Conservation (phyloP, 371 early-diverging fungal genomes). For the Amoeboaphelidium protococcarum region DNA sequence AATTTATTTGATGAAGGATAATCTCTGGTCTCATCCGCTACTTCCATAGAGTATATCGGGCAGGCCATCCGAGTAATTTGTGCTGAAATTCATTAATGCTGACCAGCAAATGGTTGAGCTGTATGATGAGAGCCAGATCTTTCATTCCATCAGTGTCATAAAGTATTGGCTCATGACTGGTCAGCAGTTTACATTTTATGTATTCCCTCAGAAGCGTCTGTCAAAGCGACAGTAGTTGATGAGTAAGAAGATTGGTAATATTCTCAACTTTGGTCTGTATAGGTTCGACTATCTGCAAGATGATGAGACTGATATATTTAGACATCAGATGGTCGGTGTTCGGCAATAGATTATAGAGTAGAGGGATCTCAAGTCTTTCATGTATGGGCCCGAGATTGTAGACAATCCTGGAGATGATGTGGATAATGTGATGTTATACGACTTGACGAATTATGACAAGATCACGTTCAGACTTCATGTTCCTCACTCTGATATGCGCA, state of each 20-base stretch:
- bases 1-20: no score
- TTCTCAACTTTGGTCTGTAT: conserved; percentile 1
- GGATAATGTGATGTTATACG: neutral
- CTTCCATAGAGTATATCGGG: no score
- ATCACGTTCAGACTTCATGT: neutral
- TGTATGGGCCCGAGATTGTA: neutral
- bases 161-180: neutral
- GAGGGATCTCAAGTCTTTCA: neutral
- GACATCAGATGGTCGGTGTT: conserved; percentile 1
- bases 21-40: no score
- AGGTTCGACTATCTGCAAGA: conserved; percentile 1
- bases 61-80: no score
- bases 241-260: conserved; percentile 1
- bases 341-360: neutral
- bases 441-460: neutral
- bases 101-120: neutral
- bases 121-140: neutral
- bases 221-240: neutral
- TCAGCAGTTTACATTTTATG: neutral
- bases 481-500: neutral
- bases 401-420: neutral
- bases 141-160: neutral
- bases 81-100: no score
- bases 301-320: neutral
- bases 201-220: neutral